Evolutionary conservation across 169 alveolate genomes (phyloP), one percentile per base, ranked within the genome.

Genomic region (Plasmodium malariae): DNA sequence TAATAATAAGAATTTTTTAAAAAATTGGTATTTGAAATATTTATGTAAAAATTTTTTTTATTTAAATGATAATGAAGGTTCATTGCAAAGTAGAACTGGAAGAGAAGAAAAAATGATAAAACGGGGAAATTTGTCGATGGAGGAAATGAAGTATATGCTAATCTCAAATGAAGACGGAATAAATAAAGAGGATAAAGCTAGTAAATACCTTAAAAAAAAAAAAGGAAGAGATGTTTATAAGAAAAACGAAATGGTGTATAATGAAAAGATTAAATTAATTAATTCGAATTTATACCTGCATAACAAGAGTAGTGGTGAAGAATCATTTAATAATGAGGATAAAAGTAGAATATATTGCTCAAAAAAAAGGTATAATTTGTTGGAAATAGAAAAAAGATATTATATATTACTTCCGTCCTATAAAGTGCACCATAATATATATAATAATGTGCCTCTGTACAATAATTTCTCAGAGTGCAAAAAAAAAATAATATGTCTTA

Each of bases 11-110:
- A 67, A 54, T 12, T 67, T 19, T 55, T 49, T 83, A 55, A 65
- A 65, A 5, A 67, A 65, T 36, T 67, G 71, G 91, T 83, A 65
- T 57, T 26, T 83, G 0, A 83, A 37, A 67, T 83, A 51, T 51
- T 17, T 83, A 11, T 48, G 71, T 55, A 55, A 45, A 43, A 51
- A 43, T 45, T 6, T 83, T 28, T 26, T 34, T n/a, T n/a, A n/a
- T n/a, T n/a, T n/a, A n/a, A n/a, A n/a, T n/a, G n/a, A n/a, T n/a
- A n/a, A n/a, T n/a, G n/a, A n/a, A n/a, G n/a, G 6, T 5, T 11
- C 14, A 51, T 51, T 51, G 3, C 14, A 11, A 51, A 19, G 62
- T 51, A 0, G 59, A 43, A 67, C 6, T 37, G 57, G 19, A 37
- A 37, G 40, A 67, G 1, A 24, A 19, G 24, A 4, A 40, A 63